Evolutionary conservation across 2,329 filamentous ascomycete genomes (phyloP), one percentile per base, ranked within the genome.

Genomic region (Coleophoma eucalyptorum): DNA sequence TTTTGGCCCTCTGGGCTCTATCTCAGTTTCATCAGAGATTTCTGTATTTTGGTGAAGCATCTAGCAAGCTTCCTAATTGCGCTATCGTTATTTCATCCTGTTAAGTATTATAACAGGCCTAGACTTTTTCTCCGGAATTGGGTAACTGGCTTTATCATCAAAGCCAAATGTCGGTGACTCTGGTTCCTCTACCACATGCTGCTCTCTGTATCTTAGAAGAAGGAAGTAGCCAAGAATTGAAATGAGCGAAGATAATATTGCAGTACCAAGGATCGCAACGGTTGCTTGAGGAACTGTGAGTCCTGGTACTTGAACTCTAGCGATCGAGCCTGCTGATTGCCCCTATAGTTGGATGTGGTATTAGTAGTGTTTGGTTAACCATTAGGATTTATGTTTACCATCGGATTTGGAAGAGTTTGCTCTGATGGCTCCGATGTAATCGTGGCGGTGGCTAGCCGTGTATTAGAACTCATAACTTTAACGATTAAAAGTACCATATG

Each of bases 221-320:
- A 69, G 51, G 31, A 64, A 65, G 51, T 68, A 65, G 31, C 55
- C 56, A 4, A 62, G 40, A 3, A 68, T 60, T 1, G 64, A 68
- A 20, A 72, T 51, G n/a, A 72, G 55, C 1, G 66, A 66, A 5
- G 66, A 65, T 32, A 62, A 69, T 43, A 70, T 51, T 41, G 71
- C 65, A 35, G 64, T 65, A 10, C 64, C 68, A 1, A 71, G 66
- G 19, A 72, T 61, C 16, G 66, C 67, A 3, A 70, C 51, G 0
- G 68, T 67, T 0, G 64, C 65, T 54, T 71, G 67, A 1, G 67
- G 69, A 11, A 65, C 64, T 6, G 67, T 68, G 4, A 70, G 61
- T 3, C 67, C 67, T 2, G 67, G 55, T 26, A 65, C 66, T 42
- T 70, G 67, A 1, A 66, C 19, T 5, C 6, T 33, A 15, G 18